These are phyloP conservation scores for Syzygium jambos DNA, from an alignment of 345 rosid genomes.

Conservation along the genomic window DNA sequence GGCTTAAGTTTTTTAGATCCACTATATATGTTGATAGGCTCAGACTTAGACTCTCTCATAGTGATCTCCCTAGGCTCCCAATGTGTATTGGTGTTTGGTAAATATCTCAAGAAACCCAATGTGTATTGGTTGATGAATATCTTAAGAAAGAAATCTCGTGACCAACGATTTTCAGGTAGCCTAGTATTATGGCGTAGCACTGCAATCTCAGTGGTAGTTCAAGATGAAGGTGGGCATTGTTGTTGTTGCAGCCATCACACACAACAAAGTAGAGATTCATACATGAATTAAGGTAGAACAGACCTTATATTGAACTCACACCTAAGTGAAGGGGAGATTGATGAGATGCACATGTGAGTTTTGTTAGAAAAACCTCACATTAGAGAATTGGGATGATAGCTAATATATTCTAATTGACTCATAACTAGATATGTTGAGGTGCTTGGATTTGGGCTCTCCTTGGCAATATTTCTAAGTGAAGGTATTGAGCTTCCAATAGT, in stretches of 20 bases:
- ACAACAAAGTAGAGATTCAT: not conserved
- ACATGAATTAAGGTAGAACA: not conserved
- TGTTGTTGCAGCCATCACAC: not conserved
- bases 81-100: not conserved
- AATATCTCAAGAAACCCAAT: too few species aligned
- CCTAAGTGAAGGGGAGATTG: not conserved
- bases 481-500: not conserved
- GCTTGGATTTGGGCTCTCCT: rapidly evolving
- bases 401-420: too few species aligned
- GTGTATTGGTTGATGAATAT: not conserved
- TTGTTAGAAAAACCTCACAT: too few species aligned
- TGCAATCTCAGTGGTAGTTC: rapidly evolving
- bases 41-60: not conserved
- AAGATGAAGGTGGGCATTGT: not conserved
- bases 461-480: not conserved
- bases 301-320: not conserved
- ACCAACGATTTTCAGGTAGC: not conserved
- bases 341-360: not conserved
- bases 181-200: not conserved
- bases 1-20: too few species aligned
- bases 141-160: not conserved
- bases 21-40: not conserved
- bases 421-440: not conserved
- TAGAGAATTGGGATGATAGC: not conserved
- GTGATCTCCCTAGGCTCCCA: rapidly evolving